Evolutionary conservation across 2,329 filamentous ascomycete genomes (phyloP).

Genomic region (Fusarium heterosporum): DNA sequence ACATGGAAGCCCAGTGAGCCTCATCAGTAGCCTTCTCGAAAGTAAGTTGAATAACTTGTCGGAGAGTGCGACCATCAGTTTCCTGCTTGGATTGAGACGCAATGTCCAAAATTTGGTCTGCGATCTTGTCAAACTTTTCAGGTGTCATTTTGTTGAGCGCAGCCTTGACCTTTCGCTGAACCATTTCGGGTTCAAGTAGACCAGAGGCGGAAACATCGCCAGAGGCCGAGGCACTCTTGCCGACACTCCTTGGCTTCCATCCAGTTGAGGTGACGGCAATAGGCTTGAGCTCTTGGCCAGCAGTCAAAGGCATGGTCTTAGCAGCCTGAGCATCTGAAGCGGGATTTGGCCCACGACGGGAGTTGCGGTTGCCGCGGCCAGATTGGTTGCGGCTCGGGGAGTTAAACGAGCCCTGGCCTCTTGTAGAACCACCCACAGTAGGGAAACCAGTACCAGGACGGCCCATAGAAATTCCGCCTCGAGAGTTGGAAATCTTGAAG

Average conservation of each 20-base stretch:
- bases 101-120: slow-evolving; percentile 92
- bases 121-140: slow-evolving; percentile 97
- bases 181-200: slow-evolving; percentile 87
- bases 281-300: slow-evolving; percentile 82
- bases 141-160: slow-evolving; percentile 99
- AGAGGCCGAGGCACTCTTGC: slow-evolving; percentile 50
- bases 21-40: slow-evolving; percentile 99
- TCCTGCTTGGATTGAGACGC: slow-evolving; percentile 96
- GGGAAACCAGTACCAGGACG: slow-evolving; percentile 68
- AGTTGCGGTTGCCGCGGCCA: slow-evolving; percentile 37
- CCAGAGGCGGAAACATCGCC: slow-evolving; percentile 60
- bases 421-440: slow-evolving; percentile 62
- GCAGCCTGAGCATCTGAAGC: slow-evolving; percentile 76
- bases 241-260: slow-evolving; percentile 88
- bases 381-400: slow-evolving; percentile 75
- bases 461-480: slow-evolving; percentile 55
- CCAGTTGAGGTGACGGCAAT: slow-evolving; percentile 78
- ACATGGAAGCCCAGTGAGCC: slow-evolving; percentile 98
- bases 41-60: slow-evolving; percentile 98
- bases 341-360: slow-evolving; percentile 59
- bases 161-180: slow-evolving; percentile 98
- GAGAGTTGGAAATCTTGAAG: slow-evolving; percentile 70
- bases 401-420: slow-evolving; percentile 74
- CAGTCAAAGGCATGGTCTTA: slow-evolving; percentile 92
- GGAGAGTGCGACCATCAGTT: slow-evolving; percentile 89